Evolutionary conservation across 306 rosid genomes (phyloP), one percentile per base, ranked within the genome.

Genomic region (Adenanthera pavonina): DNA sequence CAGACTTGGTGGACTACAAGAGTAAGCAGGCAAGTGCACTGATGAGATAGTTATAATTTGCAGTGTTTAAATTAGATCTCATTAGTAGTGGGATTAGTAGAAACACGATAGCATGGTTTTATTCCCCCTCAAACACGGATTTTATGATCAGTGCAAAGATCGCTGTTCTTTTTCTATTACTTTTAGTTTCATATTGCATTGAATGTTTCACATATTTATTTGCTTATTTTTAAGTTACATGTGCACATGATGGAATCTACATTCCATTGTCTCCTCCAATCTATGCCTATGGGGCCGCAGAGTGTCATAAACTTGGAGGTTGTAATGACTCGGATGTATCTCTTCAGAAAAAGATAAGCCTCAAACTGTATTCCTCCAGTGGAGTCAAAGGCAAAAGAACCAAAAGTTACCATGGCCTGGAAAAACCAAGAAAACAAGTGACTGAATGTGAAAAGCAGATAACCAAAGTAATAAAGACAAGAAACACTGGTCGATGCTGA

Each of bases 1-100:
- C 88, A 10, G 94, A 90, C 49, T 80, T 87, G 73, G 82, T 84
- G 59, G 96, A 89, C 64, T 92, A 78, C 81, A 92, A 90, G 76
- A 72, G 78, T 80, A 84, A 88, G 46, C 91, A 91, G 97, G 99
- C 83, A 88, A 83, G 82, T 75, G 48, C 74, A 70, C 19, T 69
- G 17, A 69, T 66, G 74, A 48, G 69, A 72, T 20, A 77, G 67
- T 49, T 69, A 34, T 44, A 10, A 13, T 51, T 20, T 70, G 69
- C 54, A 30, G 13, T 72, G 60, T 30, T 36, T 75, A 33, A 54
- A 51, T 41, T 49, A 47, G 68, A 52, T 67, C 53, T 38, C 20
- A 3, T 73, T 7, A 40, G 33, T 66, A 38, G 71, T 44, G 69
- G 13, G 1, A 44, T 71, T 36, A 48, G 17, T 60, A 71, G 41